phyloP scores from a whole-genome alignment of 768 basidiomycete species.

The Pholiota conissans region DNA sequence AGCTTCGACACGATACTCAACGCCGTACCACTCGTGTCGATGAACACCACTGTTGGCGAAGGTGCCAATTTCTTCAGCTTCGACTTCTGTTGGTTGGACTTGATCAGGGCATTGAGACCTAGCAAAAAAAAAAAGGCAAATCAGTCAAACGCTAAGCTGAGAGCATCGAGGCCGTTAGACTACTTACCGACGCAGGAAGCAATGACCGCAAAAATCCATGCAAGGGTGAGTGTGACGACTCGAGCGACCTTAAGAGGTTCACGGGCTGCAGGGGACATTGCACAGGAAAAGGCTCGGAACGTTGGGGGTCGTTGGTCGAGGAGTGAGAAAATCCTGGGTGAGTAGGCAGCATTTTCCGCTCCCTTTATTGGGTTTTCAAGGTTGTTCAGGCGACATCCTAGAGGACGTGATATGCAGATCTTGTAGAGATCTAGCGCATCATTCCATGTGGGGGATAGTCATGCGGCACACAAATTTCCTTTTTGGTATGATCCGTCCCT shows the following conservation, averaged over 20 bases:
- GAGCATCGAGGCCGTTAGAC: too few relatives aligned
- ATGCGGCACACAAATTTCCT: neutral
- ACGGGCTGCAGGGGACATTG: conserved; percentile 8
- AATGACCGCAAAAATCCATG: conserved; percentile 22
- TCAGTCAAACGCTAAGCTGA: neutral
- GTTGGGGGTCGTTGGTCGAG: neutral
- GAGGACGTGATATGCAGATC: conserved; percentile 4
- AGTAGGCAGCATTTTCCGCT: neutral
- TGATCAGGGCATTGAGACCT: conserved; percentile 43
- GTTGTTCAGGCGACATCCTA: neutral
- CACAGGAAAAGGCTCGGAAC: neutral
- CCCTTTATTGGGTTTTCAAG: conserved; percentile 5
- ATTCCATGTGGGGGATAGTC: neutral
- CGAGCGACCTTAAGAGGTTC: conserved; percentile 14
- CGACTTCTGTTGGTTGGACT: conserved; percentile 39
- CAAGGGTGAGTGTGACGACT: conserved; percentile 8
- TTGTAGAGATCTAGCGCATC: neutral
- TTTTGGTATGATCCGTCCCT: neutral
- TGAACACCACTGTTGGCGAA: conserved; percentile 30
- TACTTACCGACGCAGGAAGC: conserved; percentile 16
- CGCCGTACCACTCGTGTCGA: conserved; percentile 36
- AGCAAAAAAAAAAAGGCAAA: neutral
- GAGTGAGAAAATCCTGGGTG: neutral
- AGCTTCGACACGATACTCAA: neutral
- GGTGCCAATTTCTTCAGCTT: conserved; percentile 31